Percentiles rank a stretch among this genome's conserved stretches.
These are phyloP conservation scores for Lecanicillium sp. DNA, from an alignment of 2,329 filamentous ascomycete genomes.

Conservation along the genomic window DNA sequence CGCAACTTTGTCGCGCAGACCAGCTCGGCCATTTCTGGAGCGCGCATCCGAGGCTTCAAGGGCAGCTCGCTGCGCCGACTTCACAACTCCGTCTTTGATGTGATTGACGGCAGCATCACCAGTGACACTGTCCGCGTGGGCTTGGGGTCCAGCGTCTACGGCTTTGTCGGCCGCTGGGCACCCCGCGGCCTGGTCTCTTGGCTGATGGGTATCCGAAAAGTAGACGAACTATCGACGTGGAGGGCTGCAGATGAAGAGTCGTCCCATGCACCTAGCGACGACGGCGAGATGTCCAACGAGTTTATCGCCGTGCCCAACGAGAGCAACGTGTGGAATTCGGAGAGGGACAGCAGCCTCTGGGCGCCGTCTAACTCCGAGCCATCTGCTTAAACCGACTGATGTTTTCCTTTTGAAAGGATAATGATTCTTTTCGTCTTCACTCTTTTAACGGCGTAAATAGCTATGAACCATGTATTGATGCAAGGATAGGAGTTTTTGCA, in stretches of 20 bases:
- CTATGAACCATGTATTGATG: too few species aligned
- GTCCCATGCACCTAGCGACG: slow-evolving; percentile 27
- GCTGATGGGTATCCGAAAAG: slow-evolving; percentile 77
- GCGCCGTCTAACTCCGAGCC: slow-evolving; percentile 15
- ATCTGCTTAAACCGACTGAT: not conserved
- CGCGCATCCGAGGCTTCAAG: slow-evolving; percentile 49
- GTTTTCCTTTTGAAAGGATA: too few species aligned
- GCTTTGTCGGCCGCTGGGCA: slow-evolving; percentile 73
- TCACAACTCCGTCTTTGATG: slow-evolving; percentile 84
- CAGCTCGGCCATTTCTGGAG: slow-evolving; percentile 45
- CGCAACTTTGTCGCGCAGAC: slow-evolving; percentile 51
- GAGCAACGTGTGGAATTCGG: slow-evolving; percentile 31
- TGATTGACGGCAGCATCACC: slow-evolving; percentile 59
- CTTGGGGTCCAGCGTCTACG: slow-evolving; percentile 75
- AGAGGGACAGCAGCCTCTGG: slow-evolving; percentile 39
- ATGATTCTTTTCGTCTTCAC: too few species aligned
- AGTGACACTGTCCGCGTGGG: slow-evolving; percentile 68
- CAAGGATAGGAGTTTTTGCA: too few species aligned
- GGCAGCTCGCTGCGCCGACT: slow-evolving; percentile 70
- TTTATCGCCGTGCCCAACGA: slow-evolving; percentile 42
- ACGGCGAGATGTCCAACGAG: slow-evolving; percentile 29
- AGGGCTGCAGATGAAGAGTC: slow-evolving; percentile 34
- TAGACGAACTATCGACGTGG: slow-evolving; percentile 49
- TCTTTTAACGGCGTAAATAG: too few species aligned
- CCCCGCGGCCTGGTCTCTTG: slow-evolving; percentile 74